Evolutionary conservation across 148 eudicot species (phyloP), one percentile per base, ranked within the genome.

Genomic region (Chenopodium album): DNA sequence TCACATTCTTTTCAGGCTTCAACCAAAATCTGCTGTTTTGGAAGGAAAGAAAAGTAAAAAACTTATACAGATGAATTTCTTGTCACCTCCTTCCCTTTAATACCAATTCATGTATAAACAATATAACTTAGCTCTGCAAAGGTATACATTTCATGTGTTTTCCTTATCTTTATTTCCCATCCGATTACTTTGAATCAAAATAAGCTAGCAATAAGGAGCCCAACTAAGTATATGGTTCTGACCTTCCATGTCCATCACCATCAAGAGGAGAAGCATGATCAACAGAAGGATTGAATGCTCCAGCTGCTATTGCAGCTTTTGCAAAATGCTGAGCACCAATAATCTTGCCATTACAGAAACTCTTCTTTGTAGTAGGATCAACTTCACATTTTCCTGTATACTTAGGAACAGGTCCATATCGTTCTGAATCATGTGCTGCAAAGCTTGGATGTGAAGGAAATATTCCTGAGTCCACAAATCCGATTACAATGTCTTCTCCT

Each of bases 231-330:
- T 48, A 68, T 37, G 22, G 56, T 68, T 74, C 93, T 82, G 81
- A 94, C 99, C 98, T 96, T 90, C 99, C 99, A 84, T 96, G 99
- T 71, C 98, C 99, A 89, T 96, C 99, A 46, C 98, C 99, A 79
- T 96, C 99, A 60, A 96, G 79, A 46, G 99, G 99, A 80, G 99
- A 96, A 86, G 96, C 97, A 85, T 87, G 94, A 84, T 96, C 98
- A 72, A 90, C 69, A 7, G 86, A 88, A 28, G 98, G 92, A 84
- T 96, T 96, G 72, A 96, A 96, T 77, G 90, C 94, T 76, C 99
- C 99, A 87, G 97, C 94, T 71, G 93, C 92, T 78, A 90, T 94
- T 12, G 99, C 99, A 80, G 99, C 98, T 87, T 89, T 85, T 6
- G 98, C 99, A 85, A 96, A 96, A 91, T 96, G 97, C 85, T 96